Evolutionary conservation across 2,329 filamentous ascomycete genomes (phyloP), one percentile per base, ranked within the genome.

Genomic region (Monosporascus ibericus): DNA sequence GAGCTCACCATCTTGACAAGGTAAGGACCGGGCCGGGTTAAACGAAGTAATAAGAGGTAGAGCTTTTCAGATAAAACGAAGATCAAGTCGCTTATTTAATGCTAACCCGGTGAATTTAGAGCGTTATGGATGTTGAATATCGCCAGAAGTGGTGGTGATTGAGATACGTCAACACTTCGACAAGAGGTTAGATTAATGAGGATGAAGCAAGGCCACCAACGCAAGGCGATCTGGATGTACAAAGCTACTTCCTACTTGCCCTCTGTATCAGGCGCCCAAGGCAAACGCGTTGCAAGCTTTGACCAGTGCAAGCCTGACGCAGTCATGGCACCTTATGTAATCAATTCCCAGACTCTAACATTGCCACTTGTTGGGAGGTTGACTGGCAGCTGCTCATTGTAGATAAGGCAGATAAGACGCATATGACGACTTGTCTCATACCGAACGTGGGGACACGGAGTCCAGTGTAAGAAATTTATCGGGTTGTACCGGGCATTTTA

Each of bases 1-100:
- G 34, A 53, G 55, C 59, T 60, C 42, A 64, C 63, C 63, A 66
- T 65, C 34, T 60, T 64, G 63, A 53, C 52, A 50, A 52, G 50
- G 46, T 55, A 52, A 50, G 50, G 40, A 54, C 55, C 44, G 44
- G 59, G 44, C 39, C 47, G 49, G 44, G 52, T 55, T 52, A 49
- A 54, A 52, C 49, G 4, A 22, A 17, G 11, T 44, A 3, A 20
- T 47, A 36, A 47, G 18, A 6, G n/a, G 20, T 8, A 50, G 15
- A 39, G 27, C 42, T 37, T 6, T 18, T 20, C 39, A 20, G 8
- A 4, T 14, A 24, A 20, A 2, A 11, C 22, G 5, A 20, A 8
- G 1, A 5, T 20, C 8, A 20, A 42, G 39, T 20, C 5, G 39
- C 18, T 18, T 42, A 42, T 20, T 42, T 20, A 20, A 20, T 2